These are phyloP conservation scores for Colletotrichum sp. DNA, from an alignment of 2,329 filamentous ascomycete species.

Conservation along the genomic window DNA sequence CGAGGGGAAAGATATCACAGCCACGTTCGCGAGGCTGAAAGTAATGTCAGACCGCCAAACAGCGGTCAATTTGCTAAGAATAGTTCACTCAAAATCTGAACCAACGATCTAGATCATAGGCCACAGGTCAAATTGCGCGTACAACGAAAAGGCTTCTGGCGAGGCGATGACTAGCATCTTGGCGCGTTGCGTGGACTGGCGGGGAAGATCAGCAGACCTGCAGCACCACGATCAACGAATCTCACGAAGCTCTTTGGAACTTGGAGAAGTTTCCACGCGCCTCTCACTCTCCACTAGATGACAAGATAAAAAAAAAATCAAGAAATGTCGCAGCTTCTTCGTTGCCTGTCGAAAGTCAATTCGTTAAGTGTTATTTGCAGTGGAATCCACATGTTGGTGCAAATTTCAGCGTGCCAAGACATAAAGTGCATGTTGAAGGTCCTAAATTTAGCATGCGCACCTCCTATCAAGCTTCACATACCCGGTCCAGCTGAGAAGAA, in stretches of 20 bases:
- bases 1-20: neutral
- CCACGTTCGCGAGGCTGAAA: neutral
- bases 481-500: neutral
- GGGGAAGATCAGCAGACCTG: neutral
- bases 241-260: neutral
- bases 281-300: neutral
- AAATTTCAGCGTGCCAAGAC: neutral
- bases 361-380: neutral
- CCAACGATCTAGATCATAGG: neutral
- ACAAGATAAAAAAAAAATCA: neutral
- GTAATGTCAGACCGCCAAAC: neutral
- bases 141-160: neutral
- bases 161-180: neutral
- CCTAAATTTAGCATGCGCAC: constrained; percentile 18
- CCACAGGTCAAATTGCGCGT: neutral
- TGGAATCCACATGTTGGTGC: neutral
- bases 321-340: neutral
- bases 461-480: neutral
- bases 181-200: neutral
- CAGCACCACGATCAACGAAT: neutral
- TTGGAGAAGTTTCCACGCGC: neutral
- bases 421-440: neutral
- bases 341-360: neutral
- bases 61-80: neutral
- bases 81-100: neutral